Base-by-base conservation (phyloP, 192 early-diverging fungal species). In the Backusella sp. region DNA sequence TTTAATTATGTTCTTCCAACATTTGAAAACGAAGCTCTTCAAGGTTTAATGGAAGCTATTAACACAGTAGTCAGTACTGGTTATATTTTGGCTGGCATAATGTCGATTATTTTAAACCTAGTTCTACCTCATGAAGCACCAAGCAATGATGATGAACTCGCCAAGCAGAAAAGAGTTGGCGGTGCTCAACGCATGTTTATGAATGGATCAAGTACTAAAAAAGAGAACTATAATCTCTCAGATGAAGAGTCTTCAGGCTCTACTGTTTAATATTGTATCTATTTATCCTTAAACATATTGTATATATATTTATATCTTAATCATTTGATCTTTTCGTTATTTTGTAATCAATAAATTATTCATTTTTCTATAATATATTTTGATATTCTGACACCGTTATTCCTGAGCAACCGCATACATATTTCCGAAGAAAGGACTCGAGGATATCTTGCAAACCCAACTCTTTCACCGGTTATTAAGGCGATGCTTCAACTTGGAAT, bases 31-130 rank as follows among this genome's bases (percentile, higher is more conserved):
- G 59, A 80, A 11, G 76, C 86, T 30, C 23, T 87, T 5, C 66
- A 41, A 32, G 86, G 86, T 15, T 76, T 88, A 67, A 76, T 82
- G 66, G 84, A 83, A 62, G 79, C 86, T 1, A 77, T 83, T 42
- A 77, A 86, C 36, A 82, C 85, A 49, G 76, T 88, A 36, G 84
- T 88, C 12, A 80, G 80, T 23, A 87, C 84, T 44, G 84, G 82
- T 23, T 87, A 83, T 66, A 77, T 77, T 12, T 78, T 87, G 14
- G 81, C 82, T 42, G 84, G 79, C 0, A 85, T 87, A 28, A 76
- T 85, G 32, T 68, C 82, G 28, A 82, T 80, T 28, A 12, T 85
- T 32, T 69, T 87, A 66, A 87, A 85, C 53, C 75, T 68, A 0
- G 53, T 85, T 19, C 62, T 87, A 35, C 86, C 86, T 21, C 19